Evolutionary conservation across 306 rosid genomes (phyloP).

Genomic region (Prunus mira): DNA sequence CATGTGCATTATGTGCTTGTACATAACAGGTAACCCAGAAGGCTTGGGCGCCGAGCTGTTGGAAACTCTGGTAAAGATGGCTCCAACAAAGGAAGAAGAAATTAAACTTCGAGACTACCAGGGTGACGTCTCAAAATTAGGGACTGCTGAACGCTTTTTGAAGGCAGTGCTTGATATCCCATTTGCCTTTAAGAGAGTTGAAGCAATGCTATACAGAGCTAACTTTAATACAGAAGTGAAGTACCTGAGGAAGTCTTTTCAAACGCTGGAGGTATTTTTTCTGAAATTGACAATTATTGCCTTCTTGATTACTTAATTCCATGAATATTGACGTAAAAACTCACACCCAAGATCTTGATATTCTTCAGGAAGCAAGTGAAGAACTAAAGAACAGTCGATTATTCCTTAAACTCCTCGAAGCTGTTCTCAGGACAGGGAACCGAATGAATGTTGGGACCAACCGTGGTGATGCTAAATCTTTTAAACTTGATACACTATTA

Average conservation of each 20-base stretch:
- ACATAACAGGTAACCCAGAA: constrained; percentile 78
- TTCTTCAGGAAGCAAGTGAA: constrained; percentile 79
- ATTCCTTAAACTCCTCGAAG: constrained; percentile 94
- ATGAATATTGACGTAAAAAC: constrained; percentile 22
- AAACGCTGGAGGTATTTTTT: constrained; percentile 73
- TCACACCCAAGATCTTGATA: constrained; percentile 17
- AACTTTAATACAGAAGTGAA: constrained; percentile 89
- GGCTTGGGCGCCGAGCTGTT: constrained; percentile 88
- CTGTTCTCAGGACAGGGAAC: constrained; percentile 98
- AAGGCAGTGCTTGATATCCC: constrained; percentile 89
- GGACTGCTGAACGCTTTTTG: constrained; percentile 94
- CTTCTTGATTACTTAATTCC: constrained; percentile 20
- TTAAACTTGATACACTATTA: constrained; percentile 87
- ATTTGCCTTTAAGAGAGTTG: constrained; percentile 88
- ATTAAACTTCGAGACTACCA: constrained; percentile 70
- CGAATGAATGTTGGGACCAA: constrained; percentile 97
- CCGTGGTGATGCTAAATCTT: constrained; percentile 93
- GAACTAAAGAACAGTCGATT: constrained; percentile 84
- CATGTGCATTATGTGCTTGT: constrained; percentile 22
- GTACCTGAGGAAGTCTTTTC: constrained; percentile 83
- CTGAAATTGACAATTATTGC: constrained; percentile 2
- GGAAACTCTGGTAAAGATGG: constrained; percentile 98
- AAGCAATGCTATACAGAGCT: constrained; percentile 97
- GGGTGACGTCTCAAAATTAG: constrained; percentile 80
- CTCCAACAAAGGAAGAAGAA: constrained; percentile 99